Percentiles rank a stretch among this genome's conserved stretches.
Conservation (phyloP, 192 early-diverging fungal species). For the Bifiguratus adelaidae region DNA sequence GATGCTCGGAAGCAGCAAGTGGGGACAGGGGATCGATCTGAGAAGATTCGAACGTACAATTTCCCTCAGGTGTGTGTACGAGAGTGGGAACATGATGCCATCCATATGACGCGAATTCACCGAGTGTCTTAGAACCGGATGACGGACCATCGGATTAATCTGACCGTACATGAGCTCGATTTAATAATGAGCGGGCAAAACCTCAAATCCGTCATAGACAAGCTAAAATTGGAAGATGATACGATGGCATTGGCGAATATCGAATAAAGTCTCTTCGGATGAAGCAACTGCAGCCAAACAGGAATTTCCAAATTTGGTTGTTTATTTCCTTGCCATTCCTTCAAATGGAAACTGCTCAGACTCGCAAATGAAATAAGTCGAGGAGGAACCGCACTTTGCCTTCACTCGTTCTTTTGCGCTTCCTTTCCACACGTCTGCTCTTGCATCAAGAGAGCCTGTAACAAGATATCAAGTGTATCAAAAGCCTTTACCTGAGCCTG, state of each 20-base stretch:
- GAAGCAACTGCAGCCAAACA: too few relatives aligned
- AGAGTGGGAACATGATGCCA: background rate
- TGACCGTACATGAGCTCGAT: slow-evolving; percentile 58
- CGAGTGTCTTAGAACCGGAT: slow-evolving; percentile 44
- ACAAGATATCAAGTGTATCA: too few relatives aligned
- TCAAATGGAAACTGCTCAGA: too few relatives aligned
- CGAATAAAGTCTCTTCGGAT: too few relatives aligned
- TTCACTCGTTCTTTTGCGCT: too few relatives aligned
- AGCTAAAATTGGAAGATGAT: slow-evolving; percentile 21
- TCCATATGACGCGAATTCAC: background rate
- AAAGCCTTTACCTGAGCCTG: too few relatives aligned
- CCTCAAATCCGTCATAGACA: slow-evolving; percentile 23
- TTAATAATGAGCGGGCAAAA: slow-evolving; percentile 48
- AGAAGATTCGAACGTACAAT: slow-evolving; percentile 80
- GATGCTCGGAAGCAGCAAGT: slow-evolving; percentile 50
- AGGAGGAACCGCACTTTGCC: too few relatives aligned
- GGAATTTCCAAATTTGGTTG: too few relatives aligned
- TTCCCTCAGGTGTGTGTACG: slow-evolving; percentile 47
- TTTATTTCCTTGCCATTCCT: too few relatives aligned
- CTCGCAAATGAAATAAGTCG: too few relatives aligned
- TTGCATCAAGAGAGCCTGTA: too few relatives aligned
- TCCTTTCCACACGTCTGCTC: too few relatives aligned
- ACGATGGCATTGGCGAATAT: slow-evolving; percentile 8
- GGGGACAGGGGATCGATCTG: slow-evolving; percentile 57
- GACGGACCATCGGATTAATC: slow-evolving; percentile 73